phyloP scores from a whole-genome alignment of 345 rosid genomes.

The Aegle marmelos region DNA sequence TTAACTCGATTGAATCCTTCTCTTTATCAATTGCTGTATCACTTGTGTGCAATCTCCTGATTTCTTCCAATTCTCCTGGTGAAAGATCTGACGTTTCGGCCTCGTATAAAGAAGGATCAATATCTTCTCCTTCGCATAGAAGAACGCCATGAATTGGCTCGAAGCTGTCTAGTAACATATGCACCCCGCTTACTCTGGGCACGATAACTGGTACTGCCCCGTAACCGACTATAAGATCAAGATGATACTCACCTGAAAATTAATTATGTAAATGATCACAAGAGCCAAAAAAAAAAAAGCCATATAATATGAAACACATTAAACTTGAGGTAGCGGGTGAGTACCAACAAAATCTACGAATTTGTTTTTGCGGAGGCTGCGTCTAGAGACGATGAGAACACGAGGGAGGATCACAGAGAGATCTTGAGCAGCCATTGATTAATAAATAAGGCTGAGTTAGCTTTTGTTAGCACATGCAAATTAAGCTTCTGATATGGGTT shows the following conservation, averaged over 20 bases:
- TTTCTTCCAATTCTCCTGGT: slow-evolving; percentile 63
- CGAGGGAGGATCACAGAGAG: slow-evolving; percentile 76
- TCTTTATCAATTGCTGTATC: slow-evolving; percentile 74
- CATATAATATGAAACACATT: neutral
- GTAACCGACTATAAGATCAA: slow-evolving; percentile 70
- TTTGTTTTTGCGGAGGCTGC: slow-evolving; percentile 80
- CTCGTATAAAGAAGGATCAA: slow-evolving; percentile 75
- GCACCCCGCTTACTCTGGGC: slow-evolving; percentile 75
- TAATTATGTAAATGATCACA: neutral
- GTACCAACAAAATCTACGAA: slow-evolving; percentile 88
- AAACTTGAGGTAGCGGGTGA: neutral
- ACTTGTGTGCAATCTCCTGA: slow-evolving; percentile 58
- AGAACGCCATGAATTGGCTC: slow-evolving; percentile 95
- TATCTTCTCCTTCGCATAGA: slow-evolving; percentile 90
- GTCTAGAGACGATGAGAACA: slow-evolving; percentile 81
- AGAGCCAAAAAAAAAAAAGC: no score
- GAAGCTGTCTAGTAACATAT: slow-evolving; percentile 69
- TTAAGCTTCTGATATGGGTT: neutral
- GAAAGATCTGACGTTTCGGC: slow-evolving; percentile 48
- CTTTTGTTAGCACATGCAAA: neutral
- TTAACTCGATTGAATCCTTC: slow-evolving; percentile 74
- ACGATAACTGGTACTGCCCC: slow-evolving; percentile 89
- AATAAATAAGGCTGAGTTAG: neutral
- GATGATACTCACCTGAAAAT: slow-evolving; percentile 81
- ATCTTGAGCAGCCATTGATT: slow-evolving; percentile 38